A percentile compares a stretch with the other conserved stretches of the same genome.
phyloP scores from a whole-genome alignment of 768 basidiomycete genomes.

The Phanerodontia chrysosporium region DNA sequence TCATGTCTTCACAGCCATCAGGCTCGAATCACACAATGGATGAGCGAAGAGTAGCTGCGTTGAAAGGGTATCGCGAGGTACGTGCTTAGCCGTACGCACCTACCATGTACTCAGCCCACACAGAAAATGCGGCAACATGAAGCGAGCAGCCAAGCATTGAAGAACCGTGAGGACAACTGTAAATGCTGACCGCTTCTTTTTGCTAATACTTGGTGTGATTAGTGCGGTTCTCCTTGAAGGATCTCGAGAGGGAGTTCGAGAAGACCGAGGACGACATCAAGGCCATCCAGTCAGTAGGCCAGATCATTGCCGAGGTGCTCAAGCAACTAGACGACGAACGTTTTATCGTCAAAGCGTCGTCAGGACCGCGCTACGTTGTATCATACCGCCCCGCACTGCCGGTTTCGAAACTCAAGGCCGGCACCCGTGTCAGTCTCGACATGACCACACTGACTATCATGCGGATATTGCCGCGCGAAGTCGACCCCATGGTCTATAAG shows the following conservation, averaged over 20 bases:
- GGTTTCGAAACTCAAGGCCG: slow-evolving; percentile 86
- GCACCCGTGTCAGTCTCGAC: slow-evolving; percentile 94
- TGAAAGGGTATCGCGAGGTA: slow-evolving; percentile 76
- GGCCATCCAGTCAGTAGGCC: slow-evolving; percentile 96
- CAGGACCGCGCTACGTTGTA: slow-evolving; percentile 97
- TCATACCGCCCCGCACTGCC: slow-evolving; percentile 93
- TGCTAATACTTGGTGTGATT: slow-evolving; percentile 4
- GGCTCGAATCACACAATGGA: slow-evolving; percentile 51
- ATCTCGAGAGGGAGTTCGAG: slow-evolving; percentile 82
- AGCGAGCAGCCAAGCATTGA: slow-evolving; percentile 78
- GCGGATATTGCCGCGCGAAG: slow-evolving; percentile 95
- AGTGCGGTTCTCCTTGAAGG: slow-evolving; percentile 92
- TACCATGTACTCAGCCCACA: not conserved
- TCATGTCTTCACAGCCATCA: slow-evolving; percentile 24
- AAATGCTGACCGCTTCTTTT: not conserved
- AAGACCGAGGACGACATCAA: slow-evolving; percentile 99
- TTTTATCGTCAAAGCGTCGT: slow-evolving; percentile 98
- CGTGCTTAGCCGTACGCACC: slow-evolving; percentile 4
- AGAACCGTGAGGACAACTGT: slow-evolving; percentile 62
- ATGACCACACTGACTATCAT: slow-evolving; percentile 99
- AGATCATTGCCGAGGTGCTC: slow-evolving; percentile 98
- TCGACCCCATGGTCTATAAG: slow-evolving; percentile 98
- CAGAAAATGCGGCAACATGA: slow-evolving; percentile 97
- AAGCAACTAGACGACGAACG: slow-evolving; percentile 97
- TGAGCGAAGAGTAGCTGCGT: slow-evolving; percentile 65